Conservation (phyloP, 495 filamentous ascomycete species). For the Bryoglossum gracile region DNA sequence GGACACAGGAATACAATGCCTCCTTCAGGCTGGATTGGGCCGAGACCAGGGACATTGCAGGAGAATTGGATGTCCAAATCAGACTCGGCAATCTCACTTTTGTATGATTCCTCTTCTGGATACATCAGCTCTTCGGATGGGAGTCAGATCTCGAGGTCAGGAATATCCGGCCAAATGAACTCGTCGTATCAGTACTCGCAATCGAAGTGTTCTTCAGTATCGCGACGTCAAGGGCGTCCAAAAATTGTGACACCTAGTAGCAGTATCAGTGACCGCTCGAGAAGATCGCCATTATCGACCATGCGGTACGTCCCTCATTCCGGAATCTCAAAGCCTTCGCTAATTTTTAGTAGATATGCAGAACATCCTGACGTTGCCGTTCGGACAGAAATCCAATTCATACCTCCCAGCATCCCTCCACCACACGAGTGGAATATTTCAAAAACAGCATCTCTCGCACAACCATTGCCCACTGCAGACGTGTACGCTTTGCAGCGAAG, state of each 20-base stretch:
- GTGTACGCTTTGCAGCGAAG: neutral
- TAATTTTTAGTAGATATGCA: conserved; percentile 7
- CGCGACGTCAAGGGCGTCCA: conserved; percentile 4
- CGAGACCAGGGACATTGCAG: no score
- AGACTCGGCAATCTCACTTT: conserved; percentile 11
- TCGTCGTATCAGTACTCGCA: conserved; percentile 1
- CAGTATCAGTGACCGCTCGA: conserved; percentile 14
- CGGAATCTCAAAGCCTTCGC: neutral
- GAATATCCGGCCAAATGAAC: neutral
- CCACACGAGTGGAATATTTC: conserved; percentile 19
- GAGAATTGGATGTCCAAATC: conserved; percentile 1
- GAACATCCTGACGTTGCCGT: conserved; percentile 15
- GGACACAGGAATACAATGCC: neutral
- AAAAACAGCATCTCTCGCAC: conserved; percentile 8
- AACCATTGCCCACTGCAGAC: conserved; percentile 8
- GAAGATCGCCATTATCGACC: conserved; percentile 17
- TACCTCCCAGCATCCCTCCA: conserved; percentile 6
- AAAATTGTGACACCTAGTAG: conserved; percentile 18
- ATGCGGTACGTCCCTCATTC: conserved; percentile 10
- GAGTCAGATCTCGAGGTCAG: neutral
- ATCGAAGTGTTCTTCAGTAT: neutral
- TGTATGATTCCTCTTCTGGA: conserved; percentile 5
- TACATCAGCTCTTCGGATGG: conserved; percentile 11
- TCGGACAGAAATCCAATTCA: conserved; percentile 9
- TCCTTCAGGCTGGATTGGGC: no score